Base-by-base conservation (phyloP, 2,329 filamentous ascomycete genomes). In the Teratosphaeria gauchensis region DNA sequence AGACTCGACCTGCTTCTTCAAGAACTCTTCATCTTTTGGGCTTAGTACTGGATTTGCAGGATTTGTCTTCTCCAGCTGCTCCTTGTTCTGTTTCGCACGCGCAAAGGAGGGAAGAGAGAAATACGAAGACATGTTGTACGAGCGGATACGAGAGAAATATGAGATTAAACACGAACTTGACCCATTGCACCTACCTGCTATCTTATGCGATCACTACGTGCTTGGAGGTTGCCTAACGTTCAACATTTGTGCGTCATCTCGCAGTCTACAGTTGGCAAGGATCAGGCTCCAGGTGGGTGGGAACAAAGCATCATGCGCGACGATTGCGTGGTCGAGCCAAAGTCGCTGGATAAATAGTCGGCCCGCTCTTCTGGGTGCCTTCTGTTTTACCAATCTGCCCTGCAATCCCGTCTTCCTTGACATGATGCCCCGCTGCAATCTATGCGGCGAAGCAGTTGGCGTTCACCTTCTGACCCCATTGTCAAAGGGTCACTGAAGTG, bases 11-110 rank as follows among this genome's bases (percentile, higher is more conserved):
- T 71, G 68, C 51, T 68, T 68, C 56, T 73, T 72, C 24, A 85
- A 71, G 64, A 84, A 85, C 56, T 77, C 74, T 64, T 85, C 80
- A 61, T 86, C 83, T 65, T 84, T 82, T n/a, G 81, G 77, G 19
- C 80, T 82, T n/a, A 85, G 69, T 2, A 85, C 77, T 5, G 77
- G 68, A 65, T 72, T 66, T n/a, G 69, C 64, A 6, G 71, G 71
- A 51, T 72, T 72, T 8, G 63, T 70, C 59, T 70, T 71, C 56
- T 71, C 63, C 16, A 72, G 64, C n/a, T 69, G 67, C 55, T 72
- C 69, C 38, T 64, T 67, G 62, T 73, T 71, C 64, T 71, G 69
- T 62, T 70, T 72, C 24, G 71, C 70, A 19, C 68, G 63, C 5
- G 70, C 69, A 57, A 72, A 73, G 4, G 69, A 71, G 4, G 69